These are phyloP conservation scores for Cicer judaicum DNA, from an alignment of 306 rosid genomes.

Conservation along the genomic window DNA sequence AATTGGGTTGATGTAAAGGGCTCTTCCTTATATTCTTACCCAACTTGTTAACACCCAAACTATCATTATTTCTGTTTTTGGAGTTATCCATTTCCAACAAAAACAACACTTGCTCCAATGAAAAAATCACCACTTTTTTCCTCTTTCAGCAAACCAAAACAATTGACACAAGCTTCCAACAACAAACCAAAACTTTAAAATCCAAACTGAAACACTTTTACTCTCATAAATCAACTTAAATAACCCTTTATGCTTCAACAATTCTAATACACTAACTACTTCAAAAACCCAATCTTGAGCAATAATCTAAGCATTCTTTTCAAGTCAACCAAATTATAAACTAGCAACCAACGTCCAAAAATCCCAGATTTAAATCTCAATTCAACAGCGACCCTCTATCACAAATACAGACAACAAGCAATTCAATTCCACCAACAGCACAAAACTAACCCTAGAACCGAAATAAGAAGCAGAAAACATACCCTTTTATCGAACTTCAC, in stretches of 20 bases:
- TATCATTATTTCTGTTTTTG: slow-evolving; percentile 67
- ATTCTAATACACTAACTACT: slow-evolving; percentile 30
- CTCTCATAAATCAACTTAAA: slow-evolving; percentile 19
- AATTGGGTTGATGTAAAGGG: slow-evolving; percentile 88
- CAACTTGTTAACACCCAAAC: slow-evolving; percentile 85
- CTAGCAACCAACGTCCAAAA: slow-evolving; percentile 23
- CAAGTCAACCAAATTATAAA: slow-evolving; percentile 43
- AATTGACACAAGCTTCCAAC: slow-evolving; percentile 47
- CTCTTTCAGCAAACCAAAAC: slow-evolving; percentile 51
- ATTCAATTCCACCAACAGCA: slow-evolving; percentile 42
- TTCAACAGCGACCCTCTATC: slow-evolving; percentile 16
- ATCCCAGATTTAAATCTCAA: slow-evolving; percentile 38
- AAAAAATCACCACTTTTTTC: slow-evolving; percentile 21
- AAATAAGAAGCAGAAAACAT: slow-evolving; percentile 53
- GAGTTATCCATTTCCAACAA: slow-evolving; percentile 77
- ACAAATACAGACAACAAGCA: slow-evolving; percentile 16
- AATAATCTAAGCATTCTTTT: slow-evolving; percentile 39
- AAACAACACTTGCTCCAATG: slow-evolving; percentile 38
- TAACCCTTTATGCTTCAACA: slow-evolving; percentile 28
- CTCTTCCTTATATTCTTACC: slow-evolving; percentile 94
- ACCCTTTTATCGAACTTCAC: slow-evolving; percentile 44
- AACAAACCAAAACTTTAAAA: slow-evolving; percentile 39
- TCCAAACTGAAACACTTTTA: slow-evolving; percentile 31
- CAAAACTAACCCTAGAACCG: slow-evolving; percentile 52
- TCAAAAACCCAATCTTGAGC: slow-evolving; percentile 31